Conservation (phyloP, 1,139 yeast species). For the Yamadazyma atlantica region DNA sequence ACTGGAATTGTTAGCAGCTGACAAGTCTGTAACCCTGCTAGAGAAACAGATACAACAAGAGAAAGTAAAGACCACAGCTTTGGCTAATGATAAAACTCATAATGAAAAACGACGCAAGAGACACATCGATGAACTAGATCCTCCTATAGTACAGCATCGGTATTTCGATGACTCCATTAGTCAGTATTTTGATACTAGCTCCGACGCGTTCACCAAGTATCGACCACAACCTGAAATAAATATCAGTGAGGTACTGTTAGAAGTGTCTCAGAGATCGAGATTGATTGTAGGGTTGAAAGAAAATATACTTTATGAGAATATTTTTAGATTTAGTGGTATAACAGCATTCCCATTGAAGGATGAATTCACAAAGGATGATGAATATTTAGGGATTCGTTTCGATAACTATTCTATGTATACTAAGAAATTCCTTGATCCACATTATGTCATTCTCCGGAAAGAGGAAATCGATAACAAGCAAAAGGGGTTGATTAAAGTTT, state of each 20-base stretch:
- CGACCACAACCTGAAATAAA: slow-evolving; percentile 1
- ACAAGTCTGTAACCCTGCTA: slow-evolving; percentile 6
- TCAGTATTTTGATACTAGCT: slow-evolving; percentile 19
- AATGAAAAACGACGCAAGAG: slow-evolving; percentile 5
- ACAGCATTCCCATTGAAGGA: slow-evolving; percentile 43
- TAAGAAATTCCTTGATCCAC: slow-evolving; percentile 28
- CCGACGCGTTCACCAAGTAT: slow-evolving; percentile 3
- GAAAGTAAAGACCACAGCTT: neutral
- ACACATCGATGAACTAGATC: slow-evolving; percentile 9
- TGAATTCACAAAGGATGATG: slow-evolving; percentile 21
- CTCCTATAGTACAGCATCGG: slow-evolving; percentile 23
- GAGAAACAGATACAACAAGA: slow-evolving; percentile 7
- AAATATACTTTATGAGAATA: slow-evolving; percentile 37
- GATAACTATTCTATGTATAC: slow-evolving; percentile 28
- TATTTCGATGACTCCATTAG: slow-evolving; percentile 31
- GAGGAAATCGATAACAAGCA: slow-evolving; percentile 10
- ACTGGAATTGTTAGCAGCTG: slow-evolving; percentile 9
- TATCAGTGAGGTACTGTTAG: slow-evolving; percentile 11
- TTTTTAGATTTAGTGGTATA: slow-evolving; percentile 38
- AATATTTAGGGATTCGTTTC: slow-evolving; percentile 37
- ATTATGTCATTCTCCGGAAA: slow-evolving; percentile 36
- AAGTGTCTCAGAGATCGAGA: slow-evolving; percentile 11
- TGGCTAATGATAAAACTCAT: neutral
- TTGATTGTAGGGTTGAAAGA: slow-evolving; percentile 25
- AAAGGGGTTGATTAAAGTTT: slow-evolving; percentile 12